Conservation (phyloP, 805 yeast genomes). For the Yamadazyma insecticola region DNA sequence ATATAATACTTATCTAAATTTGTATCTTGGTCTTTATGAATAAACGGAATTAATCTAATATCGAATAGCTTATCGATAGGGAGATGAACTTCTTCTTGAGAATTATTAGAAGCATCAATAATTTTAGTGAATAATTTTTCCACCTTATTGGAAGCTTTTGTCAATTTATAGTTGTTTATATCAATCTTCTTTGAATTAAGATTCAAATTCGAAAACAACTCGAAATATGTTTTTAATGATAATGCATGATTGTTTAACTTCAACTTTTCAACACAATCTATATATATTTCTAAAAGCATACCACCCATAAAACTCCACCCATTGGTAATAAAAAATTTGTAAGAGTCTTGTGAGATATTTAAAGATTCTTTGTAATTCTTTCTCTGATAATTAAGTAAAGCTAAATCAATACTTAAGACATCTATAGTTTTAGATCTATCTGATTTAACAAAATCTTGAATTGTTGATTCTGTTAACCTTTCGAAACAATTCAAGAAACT, state of each 20-base stretch:
- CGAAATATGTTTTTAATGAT: slow-evolving; percentile 38
- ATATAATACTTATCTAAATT: slow-evolving; percentile 33
- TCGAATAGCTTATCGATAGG: slow-evolving; percentile 34
- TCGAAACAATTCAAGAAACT: slow-evolving; percentile 35
- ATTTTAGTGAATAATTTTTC: slow-evolving; percentile 16
- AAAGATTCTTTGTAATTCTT: slow-evolving; percentile 58
- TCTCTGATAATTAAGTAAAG: slow-evolving; percentile 58
- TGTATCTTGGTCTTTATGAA: no score
- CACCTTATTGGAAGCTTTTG: slow-evolving; percentile 14
- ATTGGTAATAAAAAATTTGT: slow-evolving; percentile 57
- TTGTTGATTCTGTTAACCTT: slow-evolving; percentile 51
- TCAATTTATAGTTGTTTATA: slow-evolving; percentile 22
- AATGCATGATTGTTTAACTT: slow-evolving; percentile 19
- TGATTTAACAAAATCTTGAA: slow-evolving; percentile 48
- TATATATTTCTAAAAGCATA: slow-evolving; percentile 58
- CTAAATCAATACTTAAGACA: slow-evolving; percentile 73
- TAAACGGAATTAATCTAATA: slow-evolving; percentile 29
- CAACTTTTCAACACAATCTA: slow-evolving; percentile 57
- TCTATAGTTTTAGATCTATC: slow-evolving; percentile 63
- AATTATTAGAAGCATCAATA: slow-evolving; percentile 10
- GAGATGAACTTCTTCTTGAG: slow-evolving; percentile 18
- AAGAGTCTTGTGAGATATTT: slow-evolving; percentile 61
- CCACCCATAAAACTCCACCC: slow-evolving; percentile 77
- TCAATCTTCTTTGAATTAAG: slow-evolving; percentile 14
- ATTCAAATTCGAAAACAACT: slow-evolving; percentile 30